Conservation (phyloP, 129 eudicot genomes). For the Rutidosis leptorrhynchoides region DNA sequence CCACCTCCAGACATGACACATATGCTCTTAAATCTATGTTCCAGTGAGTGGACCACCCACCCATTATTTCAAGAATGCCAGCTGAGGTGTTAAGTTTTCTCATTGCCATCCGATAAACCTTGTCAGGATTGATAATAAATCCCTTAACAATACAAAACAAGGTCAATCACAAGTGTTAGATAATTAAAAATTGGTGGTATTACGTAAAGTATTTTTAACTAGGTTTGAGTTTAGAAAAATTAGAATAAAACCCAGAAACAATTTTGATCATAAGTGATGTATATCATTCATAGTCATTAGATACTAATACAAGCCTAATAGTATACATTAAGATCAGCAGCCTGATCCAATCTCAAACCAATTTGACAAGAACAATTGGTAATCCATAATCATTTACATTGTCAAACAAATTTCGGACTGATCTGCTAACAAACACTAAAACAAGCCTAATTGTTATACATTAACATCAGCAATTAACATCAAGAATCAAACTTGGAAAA, state of each 20-base stretch:
- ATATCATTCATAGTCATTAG: not conserved
- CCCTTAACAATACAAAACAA: constrained; percentile 48
- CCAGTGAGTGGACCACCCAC: constrained; percentile 92
- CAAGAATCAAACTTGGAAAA: constrained; percentile 7
- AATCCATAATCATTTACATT: not conserved
- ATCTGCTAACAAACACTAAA: not conserved
- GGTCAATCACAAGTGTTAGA: constrained; percentile 19
- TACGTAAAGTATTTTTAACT: not conserved
- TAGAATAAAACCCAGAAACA: not conserved
- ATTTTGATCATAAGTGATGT: not conserved
- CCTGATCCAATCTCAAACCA: not conserved
- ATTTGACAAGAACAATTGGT: not conserved
- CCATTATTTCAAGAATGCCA: constrained; percentile 93
- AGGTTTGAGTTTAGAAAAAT: not conserved
- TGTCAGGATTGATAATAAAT: constrained; percentile 76
- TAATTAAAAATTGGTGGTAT: not conserved
- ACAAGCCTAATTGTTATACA: not conserved
- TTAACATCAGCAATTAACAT: not conserved
- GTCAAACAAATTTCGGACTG: not conserved
- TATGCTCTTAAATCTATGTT: constrained; percentile 89
- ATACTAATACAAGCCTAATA: not conserved
- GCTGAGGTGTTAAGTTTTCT: constrained; percentile 78
- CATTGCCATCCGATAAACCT: constrained; percentile 98
- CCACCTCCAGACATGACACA: constrained; percentile 99
- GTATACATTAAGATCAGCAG: too few species aligned